Conservation (phyloP, 768 basidiomycete genomes). For the Russula sp. region DNA sequence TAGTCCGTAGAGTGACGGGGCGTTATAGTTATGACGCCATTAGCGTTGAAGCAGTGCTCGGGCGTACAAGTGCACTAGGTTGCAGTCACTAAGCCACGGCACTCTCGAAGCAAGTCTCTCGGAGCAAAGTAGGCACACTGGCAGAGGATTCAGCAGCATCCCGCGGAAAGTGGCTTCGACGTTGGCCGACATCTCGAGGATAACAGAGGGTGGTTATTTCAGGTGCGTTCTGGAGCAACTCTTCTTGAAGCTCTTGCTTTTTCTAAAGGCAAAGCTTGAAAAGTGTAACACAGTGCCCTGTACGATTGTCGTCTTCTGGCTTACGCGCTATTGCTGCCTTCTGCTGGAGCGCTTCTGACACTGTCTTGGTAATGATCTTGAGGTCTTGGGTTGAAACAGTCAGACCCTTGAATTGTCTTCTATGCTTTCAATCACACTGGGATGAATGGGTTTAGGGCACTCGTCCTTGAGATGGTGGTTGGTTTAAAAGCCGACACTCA, state of each 20-base stretch:
- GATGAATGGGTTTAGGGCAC: constrained; percentile 5
- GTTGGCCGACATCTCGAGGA: background rate
- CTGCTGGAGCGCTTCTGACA: background rate
- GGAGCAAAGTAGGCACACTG: background rate
- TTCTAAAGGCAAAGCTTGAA: background rate
- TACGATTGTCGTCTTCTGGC: background rate
- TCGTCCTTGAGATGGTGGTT: constrained; percentile 5
- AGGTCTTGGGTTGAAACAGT: background rate
- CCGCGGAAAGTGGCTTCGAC: background rate
- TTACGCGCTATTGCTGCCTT: background rate
- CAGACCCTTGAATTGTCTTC: constrained; percentile 13
- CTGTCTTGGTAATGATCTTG: background rate
- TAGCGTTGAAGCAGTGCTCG: background rate
- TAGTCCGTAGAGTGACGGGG: background rate
- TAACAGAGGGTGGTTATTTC: background rate
- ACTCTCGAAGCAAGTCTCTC: background rate
- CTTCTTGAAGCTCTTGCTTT: background rate
- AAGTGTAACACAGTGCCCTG: background rate
- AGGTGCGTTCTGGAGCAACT: background rate
- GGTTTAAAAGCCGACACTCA: background rate
- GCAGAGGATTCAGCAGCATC: background rate
- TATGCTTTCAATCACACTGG: constrained; percentile 6
- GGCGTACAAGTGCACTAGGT: background rate
- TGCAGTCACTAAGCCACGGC: background rate
- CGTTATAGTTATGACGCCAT: background rate